Conservation (phyloP, 2,329 filamentous ascomycete genomes). For the Chaetomiaceae sp. region DNA sequence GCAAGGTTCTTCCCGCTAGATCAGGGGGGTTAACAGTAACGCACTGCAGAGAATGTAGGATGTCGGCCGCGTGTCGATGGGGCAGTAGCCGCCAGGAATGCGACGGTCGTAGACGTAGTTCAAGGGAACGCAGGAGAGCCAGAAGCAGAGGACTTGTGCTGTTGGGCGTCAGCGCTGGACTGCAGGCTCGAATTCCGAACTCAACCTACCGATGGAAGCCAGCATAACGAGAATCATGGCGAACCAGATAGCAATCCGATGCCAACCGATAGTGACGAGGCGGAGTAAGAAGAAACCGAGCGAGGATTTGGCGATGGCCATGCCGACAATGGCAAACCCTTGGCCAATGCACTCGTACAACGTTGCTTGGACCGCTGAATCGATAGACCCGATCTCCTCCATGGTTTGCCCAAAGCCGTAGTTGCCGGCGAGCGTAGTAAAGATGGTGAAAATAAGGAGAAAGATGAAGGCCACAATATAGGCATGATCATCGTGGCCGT, state of each 20-base stretch:
- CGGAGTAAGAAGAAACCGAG: slow-evolving; percentile 38
- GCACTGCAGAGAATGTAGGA: slow-evolving; percentile 18
- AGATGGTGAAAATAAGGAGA: slow-evolving; percentile 33
- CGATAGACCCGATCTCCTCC: slow-evolving; percentile 22
- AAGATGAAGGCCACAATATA: slow-evolving; percentile 29
- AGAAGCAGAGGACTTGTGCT: slow-evolving; percentile 20
- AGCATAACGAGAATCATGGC: slow-evolving; percentile 24
- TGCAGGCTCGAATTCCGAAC: neutral
- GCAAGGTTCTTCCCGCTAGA: neutral
- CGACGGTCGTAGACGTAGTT: slow-evolving; percentile 16
- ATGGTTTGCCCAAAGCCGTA: slow-evolving; percentile 36
- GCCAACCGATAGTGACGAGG: slow-evolving; percentile 33
- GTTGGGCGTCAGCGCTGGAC: neutral
- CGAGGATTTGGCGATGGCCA: slow-evolving; percentile 37
- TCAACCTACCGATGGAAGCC: slow-evolving; percentile 19
- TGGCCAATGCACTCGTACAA: slow-evolving; percentile 34
- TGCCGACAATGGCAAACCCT: slow-evolving; percentile 37
- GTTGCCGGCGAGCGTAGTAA: slow-evolving; percentile 30
- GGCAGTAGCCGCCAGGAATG: slow-evolving; percentile 12
- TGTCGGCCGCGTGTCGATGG: slow-evolving; percentile 16
- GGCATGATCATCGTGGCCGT: slow-evolving; percentile 36
- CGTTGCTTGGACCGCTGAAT: slow-evolving; percentile 18
- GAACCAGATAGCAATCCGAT: slow-evolving; percentile 34
- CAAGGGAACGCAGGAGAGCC: slow-evolving; percentile 17
- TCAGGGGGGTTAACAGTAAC: neutral